Evolutionary conservation across 306 rosid genomes (phyloP).

Genomic region (Arachis hypogaea): DNA sequence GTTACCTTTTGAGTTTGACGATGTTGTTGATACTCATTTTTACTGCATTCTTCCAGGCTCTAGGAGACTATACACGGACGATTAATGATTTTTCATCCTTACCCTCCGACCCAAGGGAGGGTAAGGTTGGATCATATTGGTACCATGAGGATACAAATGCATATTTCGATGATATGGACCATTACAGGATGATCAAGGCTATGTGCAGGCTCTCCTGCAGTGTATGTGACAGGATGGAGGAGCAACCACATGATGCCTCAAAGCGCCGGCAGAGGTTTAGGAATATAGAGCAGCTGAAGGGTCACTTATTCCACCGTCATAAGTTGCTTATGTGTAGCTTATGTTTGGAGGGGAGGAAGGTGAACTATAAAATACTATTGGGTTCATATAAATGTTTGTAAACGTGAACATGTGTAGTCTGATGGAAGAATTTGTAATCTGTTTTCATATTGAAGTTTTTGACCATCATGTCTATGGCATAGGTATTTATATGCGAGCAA

Average conservation of each 20-base stretch:
- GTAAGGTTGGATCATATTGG: slow-evolving; percentile 71
- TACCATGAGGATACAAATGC: slow-evolving; percentile 73
- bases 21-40: slow-evolving; percentile 1
- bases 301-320: slow-evolving; percentile 85
- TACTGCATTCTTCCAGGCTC: slow-evolving; percentile 56
- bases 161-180: slow-evolving; percentile 77
- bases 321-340: slow-evolving; percentile 80
- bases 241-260: slow-evolving; percentile 60
- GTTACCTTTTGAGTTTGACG: no score
- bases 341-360: slow-evolving; percentile 98
- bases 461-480: slow-evolving; percentile 35
- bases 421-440: neutral
- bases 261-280: slow-evolving; percentile 70
- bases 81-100: slow-evolving; percentile 60
- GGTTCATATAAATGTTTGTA: slow-evolving; percentile 23
- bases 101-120: slow-evolving; percentile 62
- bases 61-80: slow-evolving; percentile 76
- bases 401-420: neutral
- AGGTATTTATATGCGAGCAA: slow-evolving; percentile 96
- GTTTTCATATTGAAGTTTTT: slow-evolving; percentile 15
- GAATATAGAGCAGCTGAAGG: slow-evolving; percentile 86
- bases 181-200: slow-evolving; percentile 82
- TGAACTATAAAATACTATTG: slow-evolving; percentile 22
- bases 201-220: slow-evolving; percentile 84
- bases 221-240: slow-evolving; percentile 85